phyloP scores from a whole-genome alignment of 768 basidiomycete species.

The Termitomyces sp. region DNA sequence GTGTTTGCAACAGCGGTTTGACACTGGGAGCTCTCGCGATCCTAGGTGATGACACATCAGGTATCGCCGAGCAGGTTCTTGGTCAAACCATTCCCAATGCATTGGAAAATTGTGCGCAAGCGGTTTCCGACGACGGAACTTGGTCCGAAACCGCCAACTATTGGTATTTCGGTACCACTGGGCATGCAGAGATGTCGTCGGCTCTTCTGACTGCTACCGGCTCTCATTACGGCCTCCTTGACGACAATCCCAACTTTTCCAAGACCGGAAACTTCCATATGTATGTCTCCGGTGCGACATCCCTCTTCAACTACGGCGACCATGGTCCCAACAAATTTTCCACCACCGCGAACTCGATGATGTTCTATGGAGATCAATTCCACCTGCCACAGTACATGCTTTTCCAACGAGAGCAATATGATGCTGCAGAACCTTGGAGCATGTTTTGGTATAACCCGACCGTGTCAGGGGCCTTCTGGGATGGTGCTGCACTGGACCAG shows the following conservation, averaged over 20 bases:
- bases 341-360: constrained; percentile 85
- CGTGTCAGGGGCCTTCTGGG: constrained; percentile 88
- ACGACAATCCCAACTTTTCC: constrained; percentile 65
- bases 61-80: constrained; percentile 65
- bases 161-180: constrained; percentile 94
- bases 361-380: constrained; percentile 73
- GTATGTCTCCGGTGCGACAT: constrained; percentile 80
- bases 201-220: constrained; percentile 85
- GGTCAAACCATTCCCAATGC: constrained; percentile 71
- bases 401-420: constrained; percentile 87
- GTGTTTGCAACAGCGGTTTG: constrained; percentile 90
- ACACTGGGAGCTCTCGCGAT: constrained; percentile 90
- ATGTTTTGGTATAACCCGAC: constrained; percentile 94
- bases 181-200: constrained; percentile 84
- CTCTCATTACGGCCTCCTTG: constrained; percentile 70
- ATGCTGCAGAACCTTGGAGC: constrained; percentile 79
- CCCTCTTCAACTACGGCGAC: constrained; percentile 81
- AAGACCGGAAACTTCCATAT: constrained; percentile 88
- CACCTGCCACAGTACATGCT: constrained; percentile 72
- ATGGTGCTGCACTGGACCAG: constrained; percentile 75
- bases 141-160: constrained; percentile 95
- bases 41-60: constrained; percentile 76
- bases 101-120: constrained; percentile 67
- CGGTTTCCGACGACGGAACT: constrained; percentile 68
- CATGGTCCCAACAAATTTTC: constrained; percentile 94